phyloP scores from a whole-genome alignment of 2,329 filamentous ascomycete genomes.

The Alternaria conjuncta region DNA sequence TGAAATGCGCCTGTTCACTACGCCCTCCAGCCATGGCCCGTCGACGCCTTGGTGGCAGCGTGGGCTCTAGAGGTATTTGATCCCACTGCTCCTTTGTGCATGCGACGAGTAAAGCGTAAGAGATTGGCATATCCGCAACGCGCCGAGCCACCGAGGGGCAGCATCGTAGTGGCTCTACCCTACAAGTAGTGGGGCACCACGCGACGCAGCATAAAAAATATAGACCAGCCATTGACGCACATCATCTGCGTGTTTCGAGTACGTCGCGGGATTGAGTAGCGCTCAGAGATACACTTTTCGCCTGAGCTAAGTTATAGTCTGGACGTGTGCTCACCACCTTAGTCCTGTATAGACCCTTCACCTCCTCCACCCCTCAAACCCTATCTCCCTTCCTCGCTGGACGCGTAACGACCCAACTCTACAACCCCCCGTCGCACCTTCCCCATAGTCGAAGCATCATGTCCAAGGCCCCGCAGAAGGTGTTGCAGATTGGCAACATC shows the following conservation, averaged over 20 bases:
- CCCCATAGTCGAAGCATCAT: constrained; percentile 51
- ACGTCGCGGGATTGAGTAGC: constrained; percentile 20
- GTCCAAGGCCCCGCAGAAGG: constrained; percentile 45
- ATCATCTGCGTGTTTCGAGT: constrained; percentile 13
- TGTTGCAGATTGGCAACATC: constrained; percentile 83
- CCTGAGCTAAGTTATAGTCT: constrained; percentile 15
- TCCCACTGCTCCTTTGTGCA: constrained; percentile 14
- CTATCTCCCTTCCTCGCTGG: neutral
- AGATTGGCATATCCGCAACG: constrained; percentile 1
- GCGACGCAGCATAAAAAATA: constrained; percentile 34
- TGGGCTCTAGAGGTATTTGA: constrained; percentile 38
- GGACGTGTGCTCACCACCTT: constrained; percentile 22
- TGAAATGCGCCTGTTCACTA: constrained; percentile 24
- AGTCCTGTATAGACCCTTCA: constrained; percentile 12
- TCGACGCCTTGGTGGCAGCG: constrained; percentile 11
- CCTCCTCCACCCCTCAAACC: constrained; percentile 6
- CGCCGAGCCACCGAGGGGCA: constrained; percentile 22
- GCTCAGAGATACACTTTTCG: constrained; percentile 7
- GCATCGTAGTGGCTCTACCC: constrained; percentile 6
- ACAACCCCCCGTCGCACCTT: neutral
- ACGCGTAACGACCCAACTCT: constrained; percentile 3
- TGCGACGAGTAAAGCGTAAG: neutral
- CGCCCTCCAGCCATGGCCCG: constrained; percentile 20
- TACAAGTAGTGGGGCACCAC: constrained; percentile 36
- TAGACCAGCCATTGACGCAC: constrained; percentile 24